These are phyloP conservation scores for Galium porrigens DNA, from an alignment of 305 asterid genomes.

Conservation along the genomic window DNA sequence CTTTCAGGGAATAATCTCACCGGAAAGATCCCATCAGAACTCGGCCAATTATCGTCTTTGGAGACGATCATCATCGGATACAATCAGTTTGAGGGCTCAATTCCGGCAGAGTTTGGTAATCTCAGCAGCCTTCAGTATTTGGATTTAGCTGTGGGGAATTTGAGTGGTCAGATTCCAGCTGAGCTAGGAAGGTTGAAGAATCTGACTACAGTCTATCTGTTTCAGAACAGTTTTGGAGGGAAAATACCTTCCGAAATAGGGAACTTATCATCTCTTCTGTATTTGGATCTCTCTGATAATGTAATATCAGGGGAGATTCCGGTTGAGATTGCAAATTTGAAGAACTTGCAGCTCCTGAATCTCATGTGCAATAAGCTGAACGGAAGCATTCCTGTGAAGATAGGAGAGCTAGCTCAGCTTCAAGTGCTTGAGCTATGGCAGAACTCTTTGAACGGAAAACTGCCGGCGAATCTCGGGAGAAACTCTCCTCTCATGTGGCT, in stretches of 20 bases:
- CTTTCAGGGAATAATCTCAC: conserved; percentile 68
- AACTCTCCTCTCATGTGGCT: conserved; percentile 47
- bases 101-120: conserved; percentile 51
- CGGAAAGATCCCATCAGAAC: conserved; percentile 41
- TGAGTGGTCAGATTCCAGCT: conserved; percentile 44
- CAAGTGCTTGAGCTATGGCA: conserved; percentile 58
- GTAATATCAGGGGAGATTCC: conserved; percentile 46
- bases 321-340: conserved; percentile 30
- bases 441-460: conserved; percentile 36
- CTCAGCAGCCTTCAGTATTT: conserved; percentile 44
- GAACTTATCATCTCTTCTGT: conserved; percentile 30
- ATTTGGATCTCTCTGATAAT: conserved; percentile 56
- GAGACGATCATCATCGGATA: conserved; percentile 54
- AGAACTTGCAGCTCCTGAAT: conserved; percentile 55
- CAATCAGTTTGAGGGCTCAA: conserved; percentile 48
- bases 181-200: conserved; percentile 42
- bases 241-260: conserved; percentile 51
- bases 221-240: conserved; percentile 44
- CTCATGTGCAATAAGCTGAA: conserved; percentile 53
- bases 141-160: conserved; percentile 56
- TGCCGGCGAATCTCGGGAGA: conserved; percentile 49
- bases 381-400: conserved; percentile 35
- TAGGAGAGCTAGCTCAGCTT: conserved; percentile 41
- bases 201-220: conserved; percentile 40
- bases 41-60: conserved; percentile 40